phyloP scores from a whole-genome alignment of 345 rosid species.

The Kandelia obovata region DNA sequence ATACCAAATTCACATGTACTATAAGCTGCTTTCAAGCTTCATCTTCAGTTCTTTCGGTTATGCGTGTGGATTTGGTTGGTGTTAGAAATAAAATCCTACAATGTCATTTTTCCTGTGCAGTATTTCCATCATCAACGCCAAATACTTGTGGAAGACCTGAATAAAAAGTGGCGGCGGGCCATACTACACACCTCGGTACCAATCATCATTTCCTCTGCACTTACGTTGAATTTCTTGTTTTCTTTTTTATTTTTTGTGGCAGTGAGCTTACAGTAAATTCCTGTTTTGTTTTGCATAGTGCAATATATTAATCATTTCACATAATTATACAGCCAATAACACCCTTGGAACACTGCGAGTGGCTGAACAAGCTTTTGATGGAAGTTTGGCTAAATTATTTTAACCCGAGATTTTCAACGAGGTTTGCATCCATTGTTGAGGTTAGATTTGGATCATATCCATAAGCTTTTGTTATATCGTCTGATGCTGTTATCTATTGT shows the following conservation, averaged over 20 bases:
- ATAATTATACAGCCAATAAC: conserved; percentile 58
- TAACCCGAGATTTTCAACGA: conserved; percentile 61
- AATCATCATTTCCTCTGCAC: conserved; percentile 6
- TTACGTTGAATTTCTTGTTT: conserved; percentile 6
- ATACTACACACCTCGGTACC: conserved; percentile 54
- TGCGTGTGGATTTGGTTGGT: not conserved
- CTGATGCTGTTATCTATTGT: not conserved
- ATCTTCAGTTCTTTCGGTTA: not conserved
- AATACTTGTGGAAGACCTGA: conserved; percentile 69
- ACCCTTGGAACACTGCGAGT: conserved; percentile 90
- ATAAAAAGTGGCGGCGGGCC: conserved; percentile 74
- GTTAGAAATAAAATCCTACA: conserved; percentile 1
- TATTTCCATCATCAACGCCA: conserved; percentile 66
- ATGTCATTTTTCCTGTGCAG: conserved; percentile 34
- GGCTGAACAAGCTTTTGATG: conserved; percentile 81
- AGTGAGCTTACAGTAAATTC: too few species aligned
- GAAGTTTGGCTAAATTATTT: conserved; percentile 78
- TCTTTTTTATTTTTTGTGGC: too few species aligned
- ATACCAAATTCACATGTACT: not conserved
- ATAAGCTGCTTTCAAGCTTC: not conserved
- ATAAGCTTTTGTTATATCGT: not conserved
- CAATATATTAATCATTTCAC: conserved; percentile 1
- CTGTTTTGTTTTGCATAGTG: not conserved
- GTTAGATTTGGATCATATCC: conserved; percentile 35
- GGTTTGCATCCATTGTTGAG: conserved; percentile 77